phyloP scores from a whole-genome alignment of 352 stramenopile species.

The Globisporangium cystogenes region DNA sequence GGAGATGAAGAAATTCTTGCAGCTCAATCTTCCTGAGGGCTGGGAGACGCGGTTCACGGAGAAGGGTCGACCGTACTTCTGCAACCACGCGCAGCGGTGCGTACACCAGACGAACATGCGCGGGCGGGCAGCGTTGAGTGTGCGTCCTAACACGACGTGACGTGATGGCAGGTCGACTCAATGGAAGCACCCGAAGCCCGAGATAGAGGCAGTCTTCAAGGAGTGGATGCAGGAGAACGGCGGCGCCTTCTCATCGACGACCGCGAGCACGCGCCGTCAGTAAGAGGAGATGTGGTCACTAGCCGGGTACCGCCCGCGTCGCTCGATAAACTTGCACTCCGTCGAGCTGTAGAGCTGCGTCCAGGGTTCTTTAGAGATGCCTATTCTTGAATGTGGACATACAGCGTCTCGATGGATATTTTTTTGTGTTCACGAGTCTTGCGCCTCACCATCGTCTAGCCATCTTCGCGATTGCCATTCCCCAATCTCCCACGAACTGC shows the following conservation, averaged over 20 bases:
- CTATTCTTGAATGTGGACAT: no score
- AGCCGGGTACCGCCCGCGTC: no score
- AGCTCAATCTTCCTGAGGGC: slow-evolving; percentile 62
- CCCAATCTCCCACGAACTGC: no score
- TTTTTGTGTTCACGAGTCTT: no score
- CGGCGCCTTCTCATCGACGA: slow-evolving; percentile 26
- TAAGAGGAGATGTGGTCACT: neutral
- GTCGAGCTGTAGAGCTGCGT: no score
- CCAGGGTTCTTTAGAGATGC: no score
- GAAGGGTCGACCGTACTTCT: slow-evolving; percentile 80
- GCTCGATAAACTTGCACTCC: no score
- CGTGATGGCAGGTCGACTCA: slow-evolving; percentile 61
- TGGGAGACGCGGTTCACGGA: slow-evolving; percentile 83
- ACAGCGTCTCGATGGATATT: no score
- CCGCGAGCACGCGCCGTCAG: slow-evolving; percentile 2
- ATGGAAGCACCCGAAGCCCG: slow-evolving; percentile 74
- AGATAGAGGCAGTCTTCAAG: slow-evolving; percentile 71
- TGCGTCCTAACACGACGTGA: no score
- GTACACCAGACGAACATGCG: neutral
- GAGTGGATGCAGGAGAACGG: slow-evolving; percentile 73
- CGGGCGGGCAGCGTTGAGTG: no score
- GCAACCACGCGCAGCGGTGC: slow-evolving; percentile 67
- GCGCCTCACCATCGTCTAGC: no score
- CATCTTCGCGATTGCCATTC: no score
- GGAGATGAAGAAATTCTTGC: slow-evolving; percentile 68